Base-by-base conservation (phyloP, 1,284 basidiomycete species). In the Apiotrichum akiyoshidainum region DNA sequence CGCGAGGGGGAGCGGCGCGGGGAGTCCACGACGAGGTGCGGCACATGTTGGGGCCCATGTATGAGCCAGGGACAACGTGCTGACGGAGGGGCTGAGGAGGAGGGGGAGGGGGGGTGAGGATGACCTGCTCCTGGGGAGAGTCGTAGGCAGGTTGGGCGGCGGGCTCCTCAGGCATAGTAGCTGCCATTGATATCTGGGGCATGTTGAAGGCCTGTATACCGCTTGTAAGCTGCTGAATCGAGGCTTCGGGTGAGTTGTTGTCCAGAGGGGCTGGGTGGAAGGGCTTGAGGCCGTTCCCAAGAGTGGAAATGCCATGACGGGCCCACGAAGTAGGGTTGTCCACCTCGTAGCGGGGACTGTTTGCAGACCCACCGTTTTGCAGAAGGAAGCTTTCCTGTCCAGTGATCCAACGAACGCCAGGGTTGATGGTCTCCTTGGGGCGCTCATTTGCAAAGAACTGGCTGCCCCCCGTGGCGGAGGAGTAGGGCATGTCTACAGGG, bases 181-280 rank as follows among this genome's bases (percentile, higher is more conserved):
- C 33, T 13, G 5, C 9, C 48, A 5, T 11, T 12, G 48, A 33
- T 5, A 21, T 50, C 48, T 50, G 48, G 11, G 48, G 34, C n/a
- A 50, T 50, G 21, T 37, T 50, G 19, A 50, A 11, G 5, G 48
- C 12, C 16, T 50, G 35, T n/a, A 50, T n/a, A 9, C 48, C 48
- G 14, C 39, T 50, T 11, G 34, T 39, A 16, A 50, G 19, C 17
- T 16, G 8, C 12, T 37, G 34, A n/a, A 50, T 37, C 6, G 34
- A 33, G 17, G 34, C n/a, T 16, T 21, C 35, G n/a, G 35, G 34
- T 6, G 21, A 16, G 19, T 26, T 37, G 14, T 7, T n/a, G 9
- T 37, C 34, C 10, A 50, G 48, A 9, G 48, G 48, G 8, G 48
- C 48, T 4, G 37, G 48, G 12, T 37, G 37, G 12, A 50, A 50